Conservation (phyloP, 2,329 filamentous ascomycete species). For the Gnomoniopsis sp. region DNA sequence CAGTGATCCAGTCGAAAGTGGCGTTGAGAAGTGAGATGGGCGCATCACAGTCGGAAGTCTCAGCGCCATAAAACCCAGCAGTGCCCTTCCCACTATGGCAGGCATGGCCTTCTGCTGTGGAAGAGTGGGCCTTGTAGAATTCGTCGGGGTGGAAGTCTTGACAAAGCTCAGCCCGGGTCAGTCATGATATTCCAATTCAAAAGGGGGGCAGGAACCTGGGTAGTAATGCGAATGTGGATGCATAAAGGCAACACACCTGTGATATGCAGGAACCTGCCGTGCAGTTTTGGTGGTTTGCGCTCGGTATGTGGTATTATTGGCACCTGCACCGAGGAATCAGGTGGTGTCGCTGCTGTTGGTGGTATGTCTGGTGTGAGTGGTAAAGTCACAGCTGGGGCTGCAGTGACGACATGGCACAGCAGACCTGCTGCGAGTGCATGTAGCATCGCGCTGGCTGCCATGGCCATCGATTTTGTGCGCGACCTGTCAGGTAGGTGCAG, state of each 20-base stretch:
- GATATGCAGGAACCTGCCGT: constrained; percentile 81
- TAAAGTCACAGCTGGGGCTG: constrained; percentile 20
- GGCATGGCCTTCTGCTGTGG: constrained; percentile 62
- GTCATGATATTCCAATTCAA: neutral
- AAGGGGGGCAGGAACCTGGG: too few relatives aligned
- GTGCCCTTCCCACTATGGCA: constrained; percentile 78
- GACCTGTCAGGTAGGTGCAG: neutral
- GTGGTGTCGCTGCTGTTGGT: neutral
- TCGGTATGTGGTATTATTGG: constrained; percentile 21
- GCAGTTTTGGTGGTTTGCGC: constrained; percentile 43
- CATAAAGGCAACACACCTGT: constrained; percentile 58
- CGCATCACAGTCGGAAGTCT: constrained; percentile 85
- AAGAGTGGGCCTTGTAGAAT: constrained; percentile 77
- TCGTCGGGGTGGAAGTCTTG: constrained; percentile 89
- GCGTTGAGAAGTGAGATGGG: constrained; percentile 78
- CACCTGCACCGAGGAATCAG: neutral
- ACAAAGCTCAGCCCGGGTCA: constrained; percentile 1
- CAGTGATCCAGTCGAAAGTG: constrained; percentile 84
- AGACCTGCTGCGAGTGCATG: constrained; percentile 18
- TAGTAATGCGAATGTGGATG: neutral
- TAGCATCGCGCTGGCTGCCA: constrained; percentile 13
- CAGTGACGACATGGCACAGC: constrained; percentile 29
- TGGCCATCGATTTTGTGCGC: constrained; percentile 1
- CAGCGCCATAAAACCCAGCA: constrained; percentile 79
- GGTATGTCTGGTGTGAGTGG: neutral